These are phyloP conservation scores for Lactarius deliciosus DNA, from an alignment of 768 basidiomycete genomes.

Conservation along the genomic window DNA sequence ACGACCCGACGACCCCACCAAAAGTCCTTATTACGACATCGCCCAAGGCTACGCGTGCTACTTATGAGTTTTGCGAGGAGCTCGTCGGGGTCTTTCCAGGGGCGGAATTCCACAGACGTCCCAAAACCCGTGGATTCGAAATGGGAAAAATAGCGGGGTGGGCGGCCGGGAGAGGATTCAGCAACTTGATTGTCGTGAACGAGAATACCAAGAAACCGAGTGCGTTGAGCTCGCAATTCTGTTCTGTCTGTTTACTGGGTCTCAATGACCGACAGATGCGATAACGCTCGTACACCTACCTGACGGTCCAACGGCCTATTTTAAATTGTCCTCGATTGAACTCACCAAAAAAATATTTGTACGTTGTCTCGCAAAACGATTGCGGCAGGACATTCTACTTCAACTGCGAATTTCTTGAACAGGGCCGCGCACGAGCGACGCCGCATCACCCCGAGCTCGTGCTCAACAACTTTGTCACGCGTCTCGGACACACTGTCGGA, in stretches of 20 bases:
- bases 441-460: constrained; percentile 94
- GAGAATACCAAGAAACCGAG: constrained; percentile 95
- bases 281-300: constrained; percentile 91
- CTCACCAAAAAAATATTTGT: constrained; percentile 86
- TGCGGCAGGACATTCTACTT: not conserved
- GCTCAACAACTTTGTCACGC: constrained; percentile 90
- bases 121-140: constrained; percentile 89
- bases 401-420: not conserved
- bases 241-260: constrained; percentile 19
- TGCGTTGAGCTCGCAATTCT: constrained; percentile 26
- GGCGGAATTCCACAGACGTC: constrained; percentile 82
- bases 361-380: constrained; percentile 33
- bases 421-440: constrained; percentile 93
- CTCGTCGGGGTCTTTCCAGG: constrained; percentile 88
- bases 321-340: constrained; percentile 88
- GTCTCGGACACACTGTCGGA: constrained; percentile 90
- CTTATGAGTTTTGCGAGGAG: constrained; percentile 93
- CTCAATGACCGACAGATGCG: constrained; percentile 58
- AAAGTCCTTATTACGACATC: constrained; percentile 92
- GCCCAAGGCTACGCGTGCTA: constrained; percentile 80
- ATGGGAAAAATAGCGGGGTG: constrained; percentile 89
- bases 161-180: constrained; percentile 87
- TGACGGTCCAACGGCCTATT: constrained; percentile 90
- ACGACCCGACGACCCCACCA: constrained; percentile 71
- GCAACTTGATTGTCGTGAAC: constrained; percentile 88